Conservation (phyloP, 2,329 filamentous ascomycete genomes). For the Cladosporium halotolerans region DNA sequence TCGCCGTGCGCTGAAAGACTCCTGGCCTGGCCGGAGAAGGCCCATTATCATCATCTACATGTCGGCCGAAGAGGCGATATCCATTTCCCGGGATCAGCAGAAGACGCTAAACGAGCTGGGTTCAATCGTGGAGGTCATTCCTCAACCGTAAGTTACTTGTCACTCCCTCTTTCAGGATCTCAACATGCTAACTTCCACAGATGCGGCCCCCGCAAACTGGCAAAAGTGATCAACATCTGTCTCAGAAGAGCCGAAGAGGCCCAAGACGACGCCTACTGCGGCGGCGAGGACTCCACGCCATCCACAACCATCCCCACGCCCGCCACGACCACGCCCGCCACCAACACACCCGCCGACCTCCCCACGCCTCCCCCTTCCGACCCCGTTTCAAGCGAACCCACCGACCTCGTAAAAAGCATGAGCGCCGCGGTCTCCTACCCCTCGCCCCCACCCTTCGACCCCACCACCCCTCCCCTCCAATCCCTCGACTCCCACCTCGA, state of each 20-base stretch:
- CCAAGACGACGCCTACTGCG: background rate
- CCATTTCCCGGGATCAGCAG: constrained; percentile 18
- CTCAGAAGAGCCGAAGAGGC: constrained; percentile 20
- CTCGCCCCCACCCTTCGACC: constrained; percentile 16
- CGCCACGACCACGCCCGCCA: background rate
- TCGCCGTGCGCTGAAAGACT: background rate
- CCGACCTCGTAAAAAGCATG: constrained; percentile 12
- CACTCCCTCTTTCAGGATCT: background rate
- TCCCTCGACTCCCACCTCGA: background rate
- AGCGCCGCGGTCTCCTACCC: constrained; percentile 17
- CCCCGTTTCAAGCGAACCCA: background rate
- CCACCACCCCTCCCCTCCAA: constrained; percentile 15
- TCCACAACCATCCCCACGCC: background rate
- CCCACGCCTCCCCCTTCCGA: background rate
- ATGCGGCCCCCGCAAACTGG: constrained; percentile 37
- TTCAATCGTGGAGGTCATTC: constrained; percentile 29
- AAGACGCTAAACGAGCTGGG: constrained; percentile 16
- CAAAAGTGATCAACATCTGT: constrained; percentile 30
- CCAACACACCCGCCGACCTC: background rate
- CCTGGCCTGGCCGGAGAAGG: constrained; percentile 4
- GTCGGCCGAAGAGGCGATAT: constrained; percentile 27
- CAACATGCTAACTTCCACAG: constrained; percentile 14
- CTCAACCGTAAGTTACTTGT: constrained; percentile 21
- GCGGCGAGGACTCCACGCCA: background rate
- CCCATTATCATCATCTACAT: constrained; percentile 33